Percentiles rank a stretch among this genome's conserved stretches.
These are phyloP conservation scores for Penicillium goetzii DNA, from an alignment of 495 filamentous ascomycete species.

Conservation along the genomic window DNA sequence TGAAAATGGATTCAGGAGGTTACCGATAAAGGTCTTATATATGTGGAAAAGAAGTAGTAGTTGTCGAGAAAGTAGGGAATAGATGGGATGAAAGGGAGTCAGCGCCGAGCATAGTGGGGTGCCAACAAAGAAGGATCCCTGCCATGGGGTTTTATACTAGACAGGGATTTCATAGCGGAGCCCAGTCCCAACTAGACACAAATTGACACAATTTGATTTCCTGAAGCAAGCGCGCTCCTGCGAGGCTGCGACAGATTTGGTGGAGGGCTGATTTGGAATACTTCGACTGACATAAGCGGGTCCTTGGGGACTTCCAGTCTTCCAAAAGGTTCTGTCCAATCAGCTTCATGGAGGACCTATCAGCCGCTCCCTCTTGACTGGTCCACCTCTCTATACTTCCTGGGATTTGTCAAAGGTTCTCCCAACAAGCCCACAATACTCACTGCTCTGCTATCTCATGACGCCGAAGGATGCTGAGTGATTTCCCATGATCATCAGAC, in stretches of 20 bases:
- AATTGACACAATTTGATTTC: slow-evolving; percentile 25
- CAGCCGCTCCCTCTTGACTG: background rate
- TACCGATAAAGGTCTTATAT: background rate
- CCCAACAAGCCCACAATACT: background rate
- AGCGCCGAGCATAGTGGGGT: background rate
- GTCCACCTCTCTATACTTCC: background rate
- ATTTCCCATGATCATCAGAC: background rate
- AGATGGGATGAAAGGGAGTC: background rate
- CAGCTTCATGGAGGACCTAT: background rate
- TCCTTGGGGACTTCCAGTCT: background rate
- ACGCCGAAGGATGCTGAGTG: background rate
- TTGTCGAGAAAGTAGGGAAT: background rate
- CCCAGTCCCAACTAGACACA: background rate
- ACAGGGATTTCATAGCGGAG: background rate
- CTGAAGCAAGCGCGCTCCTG: slow-evolving; percentile 20
- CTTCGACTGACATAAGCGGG: slow-evolving; percentile 18
- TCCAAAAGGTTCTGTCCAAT: background rate
- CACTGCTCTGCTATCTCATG: background rate
- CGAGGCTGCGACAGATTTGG: slow-evolving; percentile 1
- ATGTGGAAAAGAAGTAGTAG: background rate
- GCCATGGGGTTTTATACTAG: slow-evolving; percentile 5
- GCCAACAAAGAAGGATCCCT: slow-evolving; percentile 3
- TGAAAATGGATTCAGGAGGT: background rate
- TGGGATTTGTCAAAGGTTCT: background rate
- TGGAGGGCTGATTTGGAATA: slow-evolving; percentile 18